These are phyloP conservation scores for Canariomyces notabilis DNA, from an alignment of 2,329 filamentous ascomycete genomes.

Conservation along the genomic window DNA sequence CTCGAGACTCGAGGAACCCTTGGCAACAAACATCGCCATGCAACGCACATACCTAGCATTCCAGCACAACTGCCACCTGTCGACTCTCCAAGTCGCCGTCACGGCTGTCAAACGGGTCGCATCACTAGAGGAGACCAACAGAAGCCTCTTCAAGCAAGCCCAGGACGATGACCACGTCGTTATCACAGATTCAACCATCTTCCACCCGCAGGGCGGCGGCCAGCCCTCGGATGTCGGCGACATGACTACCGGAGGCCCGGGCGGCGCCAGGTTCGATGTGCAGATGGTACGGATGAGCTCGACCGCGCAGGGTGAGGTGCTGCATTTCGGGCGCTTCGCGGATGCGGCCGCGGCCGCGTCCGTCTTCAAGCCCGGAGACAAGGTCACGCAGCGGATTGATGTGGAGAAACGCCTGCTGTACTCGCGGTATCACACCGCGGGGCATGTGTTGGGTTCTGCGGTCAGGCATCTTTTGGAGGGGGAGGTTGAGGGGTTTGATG, in stretches of 20 bases:
- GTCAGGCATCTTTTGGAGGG: slow-evolving; percentile 54
- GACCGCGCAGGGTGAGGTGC: slow-evolving; percentile 47
- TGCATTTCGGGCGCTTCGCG: slow-evolving; percentile 61
- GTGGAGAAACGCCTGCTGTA: slow-evolving; percentile 54
- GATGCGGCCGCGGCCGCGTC: slow-evolving; percentile 12
- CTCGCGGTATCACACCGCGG: slow-evolving; percentile 67
- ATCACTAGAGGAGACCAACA: slow-evolving; percentile 46
- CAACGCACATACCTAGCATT: slow-evolving; percentile 39
- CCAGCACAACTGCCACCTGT: slow-evolving; percentile 40
- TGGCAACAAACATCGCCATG: too few species aligned
- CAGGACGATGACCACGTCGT: slow-evolving; percentile 51
- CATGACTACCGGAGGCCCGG: slow-evolving; percentile 37
- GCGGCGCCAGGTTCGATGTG: slow-evolving; percentile 43
- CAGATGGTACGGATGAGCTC: slow-evolving; percentile 52
- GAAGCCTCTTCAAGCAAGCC: slow-evolving; percentile 54
- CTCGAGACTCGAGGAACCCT: too few species aligned
- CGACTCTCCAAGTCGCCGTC: slow-evolving; percentile 40
- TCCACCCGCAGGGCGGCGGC: slow-evolving; percentile 70
- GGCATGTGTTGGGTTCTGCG: slow-evolving; percentile 65
- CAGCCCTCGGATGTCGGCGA: slow-evolving; percentile 64
- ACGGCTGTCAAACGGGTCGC: slow-evolving; percentile 45
- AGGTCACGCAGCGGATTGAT: slow-evolving; percentile 55
- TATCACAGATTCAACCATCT: slow-evolving; percentile 62
- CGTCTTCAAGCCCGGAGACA: slow-evolving; percentile 38
- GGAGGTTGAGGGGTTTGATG: slow-evolving; percentile 51